Evolutionary conservation across 352 stramenopile genomes (phyloP).

Genomic region (Phytophthora brassicae): DNA sequence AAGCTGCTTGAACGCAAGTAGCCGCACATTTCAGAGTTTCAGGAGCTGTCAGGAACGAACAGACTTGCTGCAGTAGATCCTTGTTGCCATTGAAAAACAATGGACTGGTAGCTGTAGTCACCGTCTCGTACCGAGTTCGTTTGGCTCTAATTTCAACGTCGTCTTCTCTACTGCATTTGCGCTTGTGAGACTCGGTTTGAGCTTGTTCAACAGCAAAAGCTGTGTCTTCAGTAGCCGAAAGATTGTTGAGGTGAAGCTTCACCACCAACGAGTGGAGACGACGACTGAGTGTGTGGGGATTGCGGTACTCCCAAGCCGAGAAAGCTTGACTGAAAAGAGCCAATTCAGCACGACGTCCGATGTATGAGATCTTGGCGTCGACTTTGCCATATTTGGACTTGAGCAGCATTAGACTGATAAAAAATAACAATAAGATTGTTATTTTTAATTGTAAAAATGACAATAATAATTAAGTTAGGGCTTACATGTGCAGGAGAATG

Average conservation of each 20-base stretch:
- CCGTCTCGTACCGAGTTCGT: constrained; percentile 8
- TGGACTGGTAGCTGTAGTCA: constrained; percentile 8
- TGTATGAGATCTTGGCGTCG: constrained; percentile 63
- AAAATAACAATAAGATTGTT: background rate
- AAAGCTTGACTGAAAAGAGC: constrained; percentile 57
- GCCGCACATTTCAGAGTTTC: constrained; percentile 39
- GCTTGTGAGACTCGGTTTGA: constrained; percentile 20
- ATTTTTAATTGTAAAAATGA: background rate
- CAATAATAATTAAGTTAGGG: background rate
- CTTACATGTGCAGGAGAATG: constrained; percentile 63
- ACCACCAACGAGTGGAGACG: constrained; percentile 59
- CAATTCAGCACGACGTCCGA: constrained; percentile 56
- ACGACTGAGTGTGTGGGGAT: constrained; percentile 56
- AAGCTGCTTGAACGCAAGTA: constrained; percentile 33
- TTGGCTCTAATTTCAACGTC: constrained; percentile 11
- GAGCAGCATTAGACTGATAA: constrained; percentile 47
- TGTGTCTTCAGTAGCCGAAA: constrained; percentile 39
- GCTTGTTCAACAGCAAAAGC: constrained; percentile 30
- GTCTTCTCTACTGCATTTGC: constrained; percentile 18
- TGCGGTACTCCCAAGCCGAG: constrained; percentile 54
- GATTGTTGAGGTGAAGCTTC: constrained; percentile 63
- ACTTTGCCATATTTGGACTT: constrained; percentile 67
- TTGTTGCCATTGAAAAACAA: constrained; percentile 54
- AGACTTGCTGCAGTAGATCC: constrained; percentile 47
- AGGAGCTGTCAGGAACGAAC: constrained; percentile 38